These are phyloP conservation scores for Fermentozyma sake DNA, from an alignment of 1,139 yeast genomes.

Conservation along the genomic window DNA sequence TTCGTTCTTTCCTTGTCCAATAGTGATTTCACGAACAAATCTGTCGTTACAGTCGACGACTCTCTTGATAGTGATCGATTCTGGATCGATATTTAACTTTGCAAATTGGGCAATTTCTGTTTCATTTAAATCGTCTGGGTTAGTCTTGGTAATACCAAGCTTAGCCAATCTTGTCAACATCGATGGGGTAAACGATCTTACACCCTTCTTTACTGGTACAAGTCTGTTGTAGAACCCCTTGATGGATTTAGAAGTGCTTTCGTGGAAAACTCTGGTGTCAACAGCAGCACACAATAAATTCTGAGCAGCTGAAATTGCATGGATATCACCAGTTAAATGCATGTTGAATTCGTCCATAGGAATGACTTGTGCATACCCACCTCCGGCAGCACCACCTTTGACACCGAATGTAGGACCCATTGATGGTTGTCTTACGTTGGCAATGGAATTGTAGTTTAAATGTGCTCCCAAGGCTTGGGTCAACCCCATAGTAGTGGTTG, in stretches of 20 bases:
- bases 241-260: conserved; percentile 70
- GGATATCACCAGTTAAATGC: conserved; percentile 98
- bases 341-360: conserved; percentile 99
- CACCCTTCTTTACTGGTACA: conserved; percentile 67
- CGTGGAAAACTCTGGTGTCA: conserved; percentile 97
- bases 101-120: conserved; percentile 64
- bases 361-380: conserved; percentile 96
- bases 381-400: conserved; percentile 99
- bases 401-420: conserved; percentile 99
- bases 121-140: conserved; percentile 65
- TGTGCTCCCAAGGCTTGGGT: conserved; percentile 97
- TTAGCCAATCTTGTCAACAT: conserved; percentile 62
- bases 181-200: conserved; percentile 59
- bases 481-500: conserved; percentile 94
- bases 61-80: conserved; percentile 67
- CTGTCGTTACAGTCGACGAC: conserved; percentile 82
- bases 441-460: conserved; percentile 79
- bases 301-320: conserved; percentile 94
- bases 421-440: conserved; percentile 96
- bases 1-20: conserved; percentile 77
- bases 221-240: conserved; percentile 62
- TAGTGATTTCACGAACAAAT: conserved; percentile 67
- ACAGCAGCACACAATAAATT: conserved; percentile 95
- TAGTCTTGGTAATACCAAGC: conserved; percentile 59
- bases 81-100: conserved; percentile 66